These are phyloP conservation scores for Phytophthora nicotianae DNA, from an alignment of 352 stramenopile genomes.

Conservation along the genomic window DNA sequence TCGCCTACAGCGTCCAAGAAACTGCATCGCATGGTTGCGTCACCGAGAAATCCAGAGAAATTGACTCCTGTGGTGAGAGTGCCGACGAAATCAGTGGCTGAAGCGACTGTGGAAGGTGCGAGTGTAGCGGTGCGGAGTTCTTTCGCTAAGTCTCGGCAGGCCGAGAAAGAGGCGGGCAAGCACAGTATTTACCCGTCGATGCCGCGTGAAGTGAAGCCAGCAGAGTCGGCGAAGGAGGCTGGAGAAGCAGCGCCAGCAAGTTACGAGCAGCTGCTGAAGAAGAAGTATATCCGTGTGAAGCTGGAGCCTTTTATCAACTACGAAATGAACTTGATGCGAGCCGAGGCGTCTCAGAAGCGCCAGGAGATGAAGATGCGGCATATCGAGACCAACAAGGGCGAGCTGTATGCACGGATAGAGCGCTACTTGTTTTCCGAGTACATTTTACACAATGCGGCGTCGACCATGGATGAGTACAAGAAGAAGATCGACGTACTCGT, in stretches of 20 bases:
- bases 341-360: conserved; percentile 76
- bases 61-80: conserved; percentile 25
- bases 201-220: conserved; percentile 16
- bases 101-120: conserved; percentile 31
- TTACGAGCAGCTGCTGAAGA: conserved; percentile 45
- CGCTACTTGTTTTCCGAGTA: conserved; percentile 84
- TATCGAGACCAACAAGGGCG: conserved; percentile 83
- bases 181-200: conserved; percentile 51
- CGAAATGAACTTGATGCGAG: conserved; percentile 81
- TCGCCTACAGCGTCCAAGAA: conserved; percentile 55
- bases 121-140: conserved; percentile 45
- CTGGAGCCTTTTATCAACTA: conserved; percentile 84
- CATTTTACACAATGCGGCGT: conserved; percentile 69
- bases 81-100: conserved; percentile 1
- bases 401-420: conserved; percentile 73
- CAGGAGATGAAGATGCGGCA: conserved; percentile 87
- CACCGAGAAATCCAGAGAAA: conserved; percentile 25
- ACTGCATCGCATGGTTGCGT: conserved; percentile 29
- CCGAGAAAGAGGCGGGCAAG: conserved; percentile 35
- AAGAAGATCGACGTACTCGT: conserved; percentile 66
- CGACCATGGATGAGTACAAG: conserved; percentile 62
- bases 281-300: conserved; percentile 71
- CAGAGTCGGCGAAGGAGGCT: neutral
- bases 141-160: conserved; percentile 50
- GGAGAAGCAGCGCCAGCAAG: conserved; percentile 13